A percentile compares a stretch with the other conserved stretches of the same genome.
These are phyloP conservation scores for Metschnikowia picachoensis DNA, from an alignment of 805 yeast species.

Conservation along the genomic window DNA sequence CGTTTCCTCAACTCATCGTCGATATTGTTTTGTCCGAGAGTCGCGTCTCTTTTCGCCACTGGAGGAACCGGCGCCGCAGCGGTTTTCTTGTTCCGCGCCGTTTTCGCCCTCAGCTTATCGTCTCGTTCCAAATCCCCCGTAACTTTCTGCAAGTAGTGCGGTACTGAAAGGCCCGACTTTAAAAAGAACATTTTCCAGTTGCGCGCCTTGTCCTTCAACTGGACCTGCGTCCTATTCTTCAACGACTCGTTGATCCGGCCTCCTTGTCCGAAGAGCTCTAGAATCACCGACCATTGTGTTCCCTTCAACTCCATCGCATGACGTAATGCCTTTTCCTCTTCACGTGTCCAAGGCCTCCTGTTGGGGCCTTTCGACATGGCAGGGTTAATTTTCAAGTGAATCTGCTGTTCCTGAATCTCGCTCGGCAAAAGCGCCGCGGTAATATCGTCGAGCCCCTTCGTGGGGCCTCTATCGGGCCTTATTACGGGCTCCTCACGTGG, in stretches of 20 bases:
- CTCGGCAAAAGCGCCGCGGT: conserved; percentile 38
- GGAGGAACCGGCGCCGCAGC: conserved; percentile 41
- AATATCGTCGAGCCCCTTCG: conserved; percentile 25
- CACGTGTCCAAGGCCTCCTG: conserved; percentile 79
- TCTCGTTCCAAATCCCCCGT: conserved; percentile 78
- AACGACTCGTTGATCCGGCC: conserved; percentile 80
- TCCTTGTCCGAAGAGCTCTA: conserved; percentile 91
- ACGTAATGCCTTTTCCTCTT: conserved; percentile 80
- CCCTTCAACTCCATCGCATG: conserved; percentile 81
- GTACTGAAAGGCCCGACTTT: conserved; percentile 71
- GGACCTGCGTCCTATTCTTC: conserved; percentile 86
- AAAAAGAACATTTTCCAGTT: conserved; percentile 89
- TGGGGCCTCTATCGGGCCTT: not conserved
- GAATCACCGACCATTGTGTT: conserved; percentile 89
- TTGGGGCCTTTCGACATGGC: conserved; percentile 24
- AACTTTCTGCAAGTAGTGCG: conserved; percentile 74
- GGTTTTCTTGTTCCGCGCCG: conserved; percentile 31
- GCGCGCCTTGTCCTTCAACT: conserved; percentile 92
- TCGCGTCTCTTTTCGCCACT: conserved; percentile 10
- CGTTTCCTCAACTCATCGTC: conserved; percentile 2
- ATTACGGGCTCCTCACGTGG: not conserved
- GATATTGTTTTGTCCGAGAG: not conserved
- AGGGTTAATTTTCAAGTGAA: conserved; percentile 36
- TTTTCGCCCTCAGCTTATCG: conserved; percentile 37
- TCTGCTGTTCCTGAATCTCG: conserved; percentile 42